Conservation (phyloP, 1,284 basidiomycete species). For the Chondrostereum purpureum region DNA sequence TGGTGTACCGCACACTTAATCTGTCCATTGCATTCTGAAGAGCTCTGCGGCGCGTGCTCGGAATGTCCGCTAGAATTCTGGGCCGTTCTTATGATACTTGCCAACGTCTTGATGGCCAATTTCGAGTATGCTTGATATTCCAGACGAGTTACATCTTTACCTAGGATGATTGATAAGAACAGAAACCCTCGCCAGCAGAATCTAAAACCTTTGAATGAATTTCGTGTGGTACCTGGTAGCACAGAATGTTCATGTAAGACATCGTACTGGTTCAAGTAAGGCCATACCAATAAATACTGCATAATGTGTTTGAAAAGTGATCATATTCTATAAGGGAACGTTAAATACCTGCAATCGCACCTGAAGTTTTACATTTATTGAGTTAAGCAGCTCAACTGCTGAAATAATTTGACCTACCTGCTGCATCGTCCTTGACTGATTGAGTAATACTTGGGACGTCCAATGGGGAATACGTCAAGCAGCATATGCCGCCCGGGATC, state of each 20-base stretch:
- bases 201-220: slow-evolving; percentile 44
- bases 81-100: slow-evolving; percentile 48
- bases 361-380: no score
- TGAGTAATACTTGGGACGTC: background rate
- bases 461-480: background rate
- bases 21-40: slow-evolving; percentile 26
- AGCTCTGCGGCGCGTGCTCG: slow-evolving; percentile 38
- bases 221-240: slow-evolving; percentile 35
- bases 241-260: slow-evolving; percentile 6
- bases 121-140: slow-evolving; percentile 83
- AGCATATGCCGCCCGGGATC: background rate
- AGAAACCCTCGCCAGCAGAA: background rate
- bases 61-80: slow-evolving; percentile 25
- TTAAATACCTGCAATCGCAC: slow-evolving; percentile 1
- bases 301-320: no score
- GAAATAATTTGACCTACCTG: slow-evolving; percentile 41
- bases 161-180: slow-evolving; percentile 30
- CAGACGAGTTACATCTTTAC: slow-evolving; percentile 63
- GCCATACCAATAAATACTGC: slow-evolving; percentile 56
- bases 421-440: slow-evolving; percentile 34
- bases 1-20: slow-evolving; percentile 65
- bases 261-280: slow-evolving; percentile 7
- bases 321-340: background rate
- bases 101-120: slow-evolving; percentile 77
- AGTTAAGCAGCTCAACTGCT: no score